Percentiles rank a stretch among this genome's conserved stretches.
phyloP scores from a whole-genome alignment of 2,329 filamentous ascomycete species.

The Akanthomyces dipterigenus region DNA sequence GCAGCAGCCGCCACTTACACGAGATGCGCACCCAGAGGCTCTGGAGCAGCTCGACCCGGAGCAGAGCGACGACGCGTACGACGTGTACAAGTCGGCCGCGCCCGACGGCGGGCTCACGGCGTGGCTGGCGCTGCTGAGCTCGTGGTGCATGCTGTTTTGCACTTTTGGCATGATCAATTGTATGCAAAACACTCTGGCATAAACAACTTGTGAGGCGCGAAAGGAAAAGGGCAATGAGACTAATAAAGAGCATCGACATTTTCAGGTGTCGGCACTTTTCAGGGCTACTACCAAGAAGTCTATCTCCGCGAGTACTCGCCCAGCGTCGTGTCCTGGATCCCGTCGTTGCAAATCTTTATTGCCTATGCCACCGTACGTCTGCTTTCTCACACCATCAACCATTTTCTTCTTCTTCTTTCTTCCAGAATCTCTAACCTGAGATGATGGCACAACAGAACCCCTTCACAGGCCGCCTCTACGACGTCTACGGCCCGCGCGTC shows the following conservation, averaged over 20 bases:
- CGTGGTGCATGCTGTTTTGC: constrained; percentile 25
- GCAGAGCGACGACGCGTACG: not conserved
- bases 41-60: not conserved
- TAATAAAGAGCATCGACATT: not conserved
- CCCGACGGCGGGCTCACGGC: constrained; percentile 46
- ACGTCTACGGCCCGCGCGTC: constrained; percentile 25
- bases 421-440: not conserved
- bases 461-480: constrained; percentile 35
- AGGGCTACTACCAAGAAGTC: constrained; percentile 43
- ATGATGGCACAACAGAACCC: constrained; percentile 17
- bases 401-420: not conserved
- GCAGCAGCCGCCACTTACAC: not conserved
- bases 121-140: constrained; percentile 41
- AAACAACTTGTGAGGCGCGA: too few species aligned
- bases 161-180: constrained; percentile 26
- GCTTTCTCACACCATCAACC: not conserved
- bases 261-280: constrained; percentile 40
- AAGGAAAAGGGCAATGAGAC: too few species aligned
- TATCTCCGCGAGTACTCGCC: constrained; percentile 37
- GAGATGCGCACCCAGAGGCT: not conserved
- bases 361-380: constrained; percentile 22
- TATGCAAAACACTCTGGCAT: constrained; percentile 4
- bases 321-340: constrained; percentile 46
- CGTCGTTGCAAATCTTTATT: constrained; percentile 35
- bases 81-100: not conserved